Evolutionary conservation across 2,329 filamentous ascomycete species (phyloP), one percentile per base, ranked within the genome.

Genomic region (Paraconiothyrium sp.): DNA sequence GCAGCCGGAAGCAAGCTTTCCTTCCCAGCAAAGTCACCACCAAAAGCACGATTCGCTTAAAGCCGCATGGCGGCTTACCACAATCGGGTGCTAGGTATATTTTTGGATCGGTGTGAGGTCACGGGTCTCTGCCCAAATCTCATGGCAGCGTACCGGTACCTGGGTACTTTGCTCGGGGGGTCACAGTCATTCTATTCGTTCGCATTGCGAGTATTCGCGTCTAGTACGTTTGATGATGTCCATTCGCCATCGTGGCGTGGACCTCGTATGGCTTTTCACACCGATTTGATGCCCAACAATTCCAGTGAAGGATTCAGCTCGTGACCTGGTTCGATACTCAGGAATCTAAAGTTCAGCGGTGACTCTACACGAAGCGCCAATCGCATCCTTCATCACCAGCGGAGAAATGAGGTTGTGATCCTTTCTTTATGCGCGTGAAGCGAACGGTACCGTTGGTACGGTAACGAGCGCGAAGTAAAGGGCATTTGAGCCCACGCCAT

Each of bases 1-100:
- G 64, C 37, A 58, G 62, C 61, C 63, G 61, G 62, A 68, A 66
- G 56, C 66, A 58, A 20, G 13, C 16, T 41, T 41, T 66, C 59
- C 59, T 62, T 58, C 50, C 46, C 34, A 39, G 41, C 27, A 30
- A 35, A 60, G 35, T 51, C 52, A 52, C 57, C 52, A 59, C 59
- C 60, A 57, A 47, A 64, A 63, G 64, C 64, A 62, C 61, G 47
- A 57, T 41, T 59, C 46, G 49, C 50, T 57, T 61, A 49, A 56
- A 54, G 49, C 60, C 59, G 61, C 32, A 54, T 56, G 32, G 50
- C 67, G 65, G 64, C 64, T 69, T 69, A 65, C 64, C 65, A 58
- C 57, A 60, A 60, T 64, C 63, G 67, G 59, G 34, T 56, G 47
- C 30, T 64, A 65, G 62, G 65, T 11, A 66, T 70, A 68, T 70